A percentile compares a stretch with the other conserved stretches of the same genome.
Conservation (phyloP, 1,139 yeast species). For the Saccharomyces pastorianus region DNA sequence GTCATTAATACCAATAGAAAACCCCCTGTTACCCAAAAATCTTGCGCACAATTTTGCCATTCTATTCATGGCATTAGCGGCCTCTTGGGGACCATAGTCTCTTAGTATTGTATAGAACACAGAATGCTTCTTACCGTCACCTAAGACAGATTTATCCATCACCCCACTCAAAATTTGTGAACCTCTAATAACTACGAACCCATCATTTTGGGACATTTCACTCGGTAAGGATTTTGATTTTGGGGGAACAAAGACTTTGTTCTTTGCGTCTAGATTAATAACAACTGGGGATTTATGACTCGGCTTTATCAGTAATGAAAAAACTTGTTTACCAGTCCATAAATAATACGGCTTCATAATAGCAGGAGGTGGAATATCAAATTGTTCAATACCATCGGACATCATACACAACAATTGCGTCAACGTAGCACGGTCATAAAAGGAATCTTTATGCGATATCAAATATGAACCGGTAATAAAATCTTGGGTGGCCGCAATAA, state of each 20-base stretch:
- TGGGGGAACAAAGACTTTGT: slow-evolving; percentile 78
- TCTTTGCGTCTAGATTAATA: slow-evolving; percentile 89
- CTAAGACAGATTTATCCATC: slow-evolving; percentile 93
- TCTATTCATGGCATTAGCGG: slow-evolving; percentile 93
- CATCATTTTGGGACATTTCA: slow-evolving; percentile 98
- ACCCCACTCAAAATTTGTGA: slow-evolving; percentile 85
- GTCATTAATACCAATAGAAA: slow-evolving; percentile 94
- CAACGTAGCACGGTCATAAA: slow-evolving; percentile 79
- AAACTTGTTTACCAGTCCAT: slow-evolving; percentile 98
- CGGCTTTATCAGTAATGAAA: slow-evolving; percentile 79
- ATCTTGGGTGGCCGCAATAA: slow-evolving; percentile 99
- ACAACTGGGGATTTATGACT: slow-evolving; percentile 66
- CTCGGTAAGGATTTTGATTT: slow-evolving; percentile 57
- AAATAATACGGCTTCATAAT: slow-evolving; percentile 78
- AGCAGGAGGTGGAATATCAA: slow-evolving; percentile 93
- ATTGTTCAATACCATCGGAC: slow-evolving; percentile 84
- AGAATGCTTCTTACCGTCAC: slow-evolving; percentile 97
- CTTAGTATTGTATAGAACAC: slow-evolving; percentile 90
- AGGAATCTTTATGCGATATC: slow-evolving; percentile 87
- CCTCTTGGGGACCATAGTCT: slow-evolving; percentile 93
- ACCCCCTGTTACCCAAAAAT: slow-evolving; percentile 88
- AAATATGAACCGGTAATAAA: slow-evolving; percentile 93
- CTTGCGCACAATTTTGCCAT: slow-evolving; percentile 98
- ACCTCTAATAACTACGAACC: slow-evolving; percentile 83
- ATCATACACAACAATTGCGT: slow-evolving; percentile 85